These are phyloP conservation scores for Amborella trichopoda DNA, from an alignment of 164 flowering plant species.

Conservation along the genomic window DNA sequence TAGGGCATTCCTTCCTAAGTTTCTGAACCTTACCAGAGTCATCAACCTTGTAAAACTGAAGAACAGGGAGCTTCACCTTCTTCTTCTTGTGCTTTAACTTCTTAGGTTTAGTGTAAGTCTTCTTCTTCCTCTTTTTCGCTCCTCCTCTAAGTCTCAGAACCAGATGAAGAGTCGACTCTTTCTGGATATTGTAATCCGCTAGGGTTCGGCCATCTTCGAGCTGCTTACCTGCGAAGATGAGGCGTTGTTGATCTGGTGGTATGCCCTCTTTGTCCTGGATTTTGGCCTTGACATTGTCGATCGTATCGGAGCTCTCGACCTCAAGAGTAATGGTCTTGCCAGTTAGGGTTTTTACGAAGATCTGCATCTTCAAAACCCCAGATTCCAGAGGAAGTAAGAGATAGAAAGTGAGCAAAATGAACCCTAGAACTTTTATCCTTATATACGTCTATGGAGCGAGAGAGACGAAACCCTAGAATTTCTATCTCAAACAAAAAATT, in stretches of 20 bases:
- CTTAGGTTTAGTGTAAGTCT: slow-evolving; percentile 50
- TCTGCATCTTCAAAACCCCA: slow-evolving; percentile 39
- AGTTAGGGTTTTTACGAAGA: slow-evolving; percentile 70
- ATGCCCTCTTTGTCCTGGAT: slow-evolving; percentile 42
- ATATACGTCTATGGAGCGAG: no score
- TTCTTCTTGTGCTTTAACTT: slow-evolving; percentile 48
- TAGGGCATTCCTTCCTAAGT: slow-evolving; percentile 65
- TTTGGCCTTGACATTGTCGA: slow-evolving; percentile 16
- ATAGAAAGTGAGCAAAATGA: background rate
- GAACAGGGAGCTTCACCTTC: slow-evolving; percentile 56
- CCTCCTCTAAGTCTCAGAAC: slow-evolving; percentile 39
- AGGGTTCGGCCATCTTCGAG: slow-evolving; percentile 51
- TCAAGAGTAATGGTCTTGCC: slow-evolving; percentile 57
- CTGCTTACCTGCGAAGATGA: slow-evolving; percentile 48
- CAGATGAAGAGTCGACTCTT: slow-evolving; percentile 41
- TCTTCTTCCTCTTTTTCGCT: slow-evolving; percentile 46
- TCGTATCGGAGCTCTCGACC: slow-evolving; percentile 23
- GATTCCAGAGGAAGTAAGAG: background rate
- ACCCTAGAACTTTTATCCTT: no score
- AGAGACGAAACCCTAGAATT: no score
- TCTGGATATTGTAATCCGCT: slow-evolving; percentile 45
- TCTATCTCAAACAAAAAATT: no score
- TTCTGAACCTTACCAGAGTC: slow-evolving; percentile 56
- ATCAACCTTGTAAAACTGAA: slow-evolving; percentile 59
- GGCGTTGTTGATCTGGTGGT: slow-evolving; percentile 44